Evolutionary conservation across 148 eudicot genomes (phyloP).

Genomic region (Chenopodium berlandieri): DNA sequence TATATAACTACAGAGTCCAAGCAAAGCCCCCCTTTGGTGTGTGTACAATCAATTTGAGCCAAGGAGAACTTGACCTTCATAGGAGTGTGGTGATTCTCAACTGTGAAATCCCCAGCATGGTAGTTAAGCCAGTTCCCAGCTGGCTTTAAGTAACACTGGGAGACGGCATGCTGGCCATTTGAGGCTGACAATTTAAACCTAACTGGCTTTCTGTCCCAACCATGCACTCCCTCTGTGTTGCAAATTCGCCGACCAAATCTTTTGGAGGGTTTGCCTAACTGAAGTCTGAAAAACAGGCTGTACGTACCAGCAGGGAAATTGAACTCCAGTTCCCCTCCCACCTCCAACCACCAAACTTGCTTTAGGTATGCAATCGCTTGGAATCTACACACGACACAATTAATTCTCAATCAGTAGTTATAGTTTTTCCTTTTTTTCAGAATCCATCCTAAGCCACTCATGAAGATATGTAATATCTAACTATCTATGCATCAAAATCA

Average conservation of each 20-base stretch:
- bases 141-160: constrained; percentile 40
- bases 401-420: constrained; percentile 1
- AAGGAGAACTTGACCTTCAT: constrained; percentile 54
- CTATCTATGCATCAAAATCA: not conserved
- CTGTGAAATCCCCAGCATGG: constrained; percentile 66
- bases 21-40: constrained; percentile 70
- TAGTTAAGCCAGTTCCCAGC: constrained; percentile 46
- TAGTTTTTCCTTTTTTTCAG: no score
- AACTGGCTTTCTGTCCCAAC: constrained; percentile 70
- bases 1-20: constrained; percentile 63
- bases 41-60: constrained; percentile 84
- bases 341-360: constrained; percentile 85
- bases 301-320: constrained; percentile 55
- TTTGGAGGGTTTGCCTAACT: constrained; percentile 42
- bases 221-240: constrained; percentile 46
- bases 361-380: constrained; percentile 60
- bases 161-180: constrained; percentile 35
- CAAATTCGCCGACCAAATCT: constrained; percentile 30
- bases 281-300: constrained; percentile 58
- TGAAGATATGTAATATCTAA: not conserved
- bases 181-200: constrained; percentile 47
- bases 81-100: constrained; percentile 21
- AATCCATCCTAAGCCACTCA: not conserved
- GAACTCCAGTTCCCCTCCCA: constrained; percentile 56
- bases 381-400: constrained; percentile 42